Evolutionary conservation across 805 yeast species (phyloP), one percentile per base, ranked within the genome.

Genomic region (Kregervanrija delftensis): DNA sequence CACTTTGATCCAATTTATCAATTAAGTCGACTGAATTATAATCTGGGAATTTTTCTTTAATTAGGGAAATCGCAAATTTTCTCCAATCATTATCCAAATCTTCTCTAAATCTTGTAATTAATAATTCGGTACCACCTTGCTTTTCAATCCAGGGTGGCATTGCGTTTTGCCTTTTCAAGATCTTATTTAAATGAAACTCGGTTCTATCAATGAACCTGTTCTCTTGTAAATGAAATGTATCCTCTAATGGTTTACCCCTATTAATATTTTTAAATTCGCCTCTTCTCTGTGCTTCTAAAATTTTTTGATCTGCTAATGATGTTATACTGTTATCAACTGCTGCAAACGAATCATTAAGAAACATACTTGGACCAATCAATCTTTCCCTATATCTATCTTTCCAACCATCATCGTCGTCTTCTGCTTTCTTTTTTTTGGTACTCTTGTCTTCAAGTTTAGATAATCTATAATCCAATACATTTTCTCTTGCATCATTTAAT

Each of bases 71-170:
- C 3, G 68, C 64, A 44, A 59, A 49, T 16, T 45, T 45, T 40
- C 60, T 43, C 77, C 77, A 77, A 30, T 64, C 63, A 2, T 54
- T 43, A 35, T 67, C 72, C 30, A 81, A 44, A 33, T 68, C 68
- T 0, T 52, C 49, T 42, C 89, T 62, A 43, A 86, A 78, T 0
- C 55, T 55, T 2, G 54, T 57, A 8, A 84, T 69, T 33, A 74
- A 76, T 2, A 54, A 48, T 37, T 74, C 72, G 4, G 83, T 76
- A 2, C 76, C 71, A 14, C 76, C 69, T 60, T 86, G 93, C 44
- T 77, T 81, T 54, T 87, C 95, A 33, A 89, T 82, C 96, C 96
- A 89, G 0, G 95, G 95, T 0, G 96, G 96, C 10, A 80, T 67
- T 1, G 86, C 80, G 40, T 86, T 89, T 60, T 89, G 96, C 37